phyloP scores from a whole-genome alignment of 352 stramenopile genomes.

The Globisporangium okanoganense region DNA sequence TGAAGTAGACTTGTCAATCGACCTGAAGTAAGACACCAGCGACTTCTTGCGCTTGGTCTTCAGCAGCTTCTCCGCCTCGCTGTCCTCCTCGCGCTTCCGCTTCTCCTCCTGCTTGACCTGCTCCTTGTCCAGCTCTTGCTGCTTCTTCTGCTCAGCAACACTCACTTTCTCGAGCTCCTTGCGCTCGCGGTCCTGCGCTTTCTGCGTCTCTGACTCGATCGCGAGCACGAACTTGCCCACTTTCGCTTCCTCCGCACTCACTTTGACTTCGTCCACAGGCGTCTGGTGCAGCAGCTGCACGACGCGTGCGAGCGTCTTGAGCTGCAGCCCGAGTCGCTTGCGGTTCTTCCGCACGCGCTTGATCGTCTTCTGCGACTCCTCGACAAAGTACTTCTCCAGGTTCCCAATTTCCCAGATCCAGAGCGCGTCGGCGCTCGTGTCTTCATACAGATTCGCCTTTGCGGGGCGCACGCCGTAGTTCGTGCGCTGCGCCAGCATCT shows the following conservation, averaged over 20 bases:
- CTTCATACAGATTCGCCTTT: conserved; percentile 79
- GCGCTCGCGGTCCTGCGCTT: conserved; percentile 41
- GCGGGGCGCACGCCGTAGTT: conserved; percentile 58
- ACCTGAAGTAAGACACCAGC: conserved; percentile 60
- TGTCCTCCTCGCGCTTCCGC: conserved; percentile 47
- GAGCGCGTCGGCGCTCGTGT: conserved; percentile 65
- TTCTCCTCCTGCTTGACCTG: conserved; percentile 64
- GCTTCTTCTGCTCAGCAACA: conserved; percentile 54
- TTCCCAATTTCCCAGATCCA: conserved; percentile 85
- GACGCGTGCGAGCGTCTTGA: conserved; percentile 65
- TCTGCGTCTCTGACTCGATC: conserved; percentile 62
- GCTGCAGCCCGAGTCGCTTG: conserved; percentile 63
- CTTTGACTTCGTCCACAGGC: conserved; percentile 70
- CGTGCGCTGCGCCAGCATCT: conserved; percentile 79
- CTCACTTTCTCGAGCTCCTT: conserved; percentile 64
- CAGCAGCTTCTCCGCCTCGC: conserved; percentile 38
- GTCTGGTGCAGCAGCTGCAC: conserved; percentile 64
- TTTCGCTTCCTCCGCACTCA: conserved; percentile 79
- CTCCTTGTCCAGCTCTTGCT: conserved; percentile 47
- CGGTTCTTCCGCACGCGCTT: conserved; percentile 80
- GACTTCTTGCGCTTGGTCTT: conserved; percentile 61
- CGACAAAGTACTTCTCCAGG: conserved; percentile 63
- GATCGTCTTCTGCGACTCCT: conserved; percentile 69
- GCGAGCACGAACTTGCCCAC: conserved; percentile 67
- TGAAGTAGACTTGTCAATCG: conserved; percentile 26